phyloP scores from a whole-genome alignment of 208 protist species.

The Leishmania martiniquensis region DNA sequence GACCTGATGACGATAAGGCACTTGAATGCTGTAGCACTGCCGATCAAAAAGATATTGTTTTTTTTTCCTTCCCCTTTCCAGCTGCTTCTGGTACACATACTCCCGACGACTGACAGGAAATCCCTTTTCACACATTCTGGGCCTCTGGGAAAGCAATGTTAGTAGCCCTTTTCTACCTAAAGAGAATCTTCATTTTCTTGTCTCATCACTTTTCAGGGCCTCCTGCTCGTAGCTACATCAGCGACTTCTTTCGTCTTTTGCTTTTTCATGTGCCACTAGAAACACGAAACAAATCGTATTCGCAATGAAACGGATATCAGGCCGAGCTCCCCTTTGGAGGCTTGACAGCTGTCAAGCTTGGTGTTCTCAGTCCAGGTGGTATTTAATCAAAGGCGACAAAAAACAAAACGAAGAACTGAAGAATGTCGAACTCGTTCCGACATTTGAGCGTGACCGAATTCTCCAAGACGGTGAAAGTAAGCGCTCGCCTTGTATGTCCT shows the following conservation, averaged over 20 bases:
- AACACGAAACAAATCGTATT: not conserved
- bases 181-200: not conserved
- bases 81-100: too few species aligned
- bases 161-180: too few species aligned
- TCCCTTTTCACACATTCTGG: not conserved
- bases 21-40: not conserved
- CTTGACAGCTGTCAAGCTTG: not conserved
- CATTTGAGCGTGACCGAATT: slow-evolving; percentile 21
- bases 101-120: not conserved
- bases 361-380: not conserved
- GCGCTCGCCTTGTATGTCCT: not conserved
- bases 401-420: slow-evolving; percentile 25
- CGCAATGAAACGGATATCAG: not conserved
- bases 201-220: not conserved
- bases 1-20: not conserved
- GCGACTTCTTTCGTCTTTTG: not conserved
- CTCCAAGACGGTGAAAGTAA: not conserved
- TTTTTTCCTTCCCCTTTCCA: too few species aligned
- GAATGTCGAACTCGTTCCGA: slow-evolving; percentile 25
- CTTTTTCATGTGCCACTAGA: not conserved
- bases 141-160: not conserved
- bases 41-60: not conserved
- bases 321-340: not conserved
- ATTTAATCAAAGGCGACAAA: slow-evolving; percentile 26
- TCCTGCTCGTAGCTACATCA: not conserved